phyloP scores from a whole-genome alignment of 1,139 yeast genomes.

The Pichia cactophila region DNA sequence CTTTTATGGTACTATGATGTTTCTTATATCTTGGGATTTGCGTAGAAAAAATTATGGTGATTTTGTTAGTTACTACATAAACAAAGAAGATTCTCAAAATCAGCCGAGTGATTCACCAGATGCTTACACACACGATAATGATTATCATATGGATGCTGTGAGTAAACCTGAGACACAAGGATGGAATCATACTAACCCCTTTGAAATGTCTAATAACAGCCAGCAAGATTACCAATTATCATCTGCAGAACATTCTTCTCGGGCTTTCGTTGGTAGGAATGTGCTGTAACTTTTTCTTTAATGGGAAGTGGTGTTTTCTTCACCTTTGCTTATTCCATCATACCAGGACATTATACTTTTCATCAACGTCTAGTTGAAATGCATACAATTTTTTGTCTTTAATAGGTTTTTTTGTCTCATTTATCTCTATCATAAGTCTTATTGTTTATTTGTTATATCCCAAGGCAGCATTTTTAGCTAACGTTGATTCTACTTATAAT shows the following conservation, averaged over 20 bases:
- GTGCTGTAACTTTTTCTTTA: background rate
- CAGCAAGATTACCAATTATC: background rate
- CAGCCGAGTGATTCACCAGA: background rate
- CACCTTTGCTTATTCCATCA: no score
- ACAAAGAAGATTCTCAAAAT: slow-evolving; percentile 4
- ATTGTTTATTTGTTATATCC: no score
- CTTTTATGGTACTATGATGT: slow-evolving; percentile 68
- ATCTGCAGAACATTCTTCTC: background rate
- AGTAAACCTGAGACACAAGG: slow-evolving; percentile 3
- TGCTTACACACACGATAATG: background rate
- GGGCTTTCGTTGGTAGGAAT: background rate
- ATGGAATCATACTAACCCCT: slow-evolving; percentile 6
- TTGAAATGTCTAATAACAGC: background rate
- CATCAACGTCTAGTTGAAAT: no score
- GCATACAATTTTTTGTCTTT: no score
- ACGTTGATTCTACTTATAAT: no score
- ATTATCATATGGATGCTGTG: slow-evolving; percentile 2
- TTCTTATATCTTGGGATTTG: slow-evolving; percentile 64
- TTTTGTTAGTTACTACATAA: slow-evolving; percentile 9
- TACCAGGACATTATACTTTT: no score
- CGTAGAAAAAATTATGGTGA: slow-evolving; percentile 14
- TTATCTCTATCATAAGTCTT: no score
- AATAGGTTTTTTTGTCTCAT: no score
- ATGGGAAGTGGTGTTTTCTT: no score
- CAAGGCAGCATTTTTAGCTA: no score